Conservation (phyloP, 306 rosid genomes). For the Elaeagnus macrophylla region DNA sequence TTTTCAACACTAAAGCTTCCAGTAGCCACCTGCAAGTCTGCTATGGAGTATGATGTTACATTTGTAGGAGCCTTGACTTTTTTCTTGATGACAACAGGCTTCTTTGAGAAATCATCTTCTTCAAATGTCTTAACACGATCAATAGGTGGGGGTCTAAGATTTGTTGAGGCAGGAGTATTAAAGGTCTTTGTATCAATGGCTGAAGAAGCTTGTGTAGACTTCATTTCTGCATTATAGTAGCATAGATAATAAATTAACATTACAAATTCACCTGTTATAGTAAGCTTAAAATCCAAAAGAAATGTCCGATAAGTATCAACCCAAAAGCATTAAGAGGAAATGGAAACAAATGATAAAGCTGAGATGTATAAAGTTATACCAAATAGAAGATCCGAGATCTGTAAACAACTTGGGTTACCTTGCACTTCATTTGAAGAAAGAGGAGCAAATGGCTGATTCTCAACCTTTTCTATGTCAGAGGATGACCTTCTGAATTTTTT, state of each 20-base stretch:
- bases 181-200: slow-evolving; percentile 51
- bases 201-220: slow-evolving; percentile 47
- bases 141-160: slow-evolving; percentile 88
- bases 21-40: slow-evolving; percentile 96
- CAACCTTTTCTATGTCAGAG: slow-evolving; percentile 56
- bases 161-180: slow-evolving; percentile 44
- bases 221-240: slow-evolving; percentile 52
- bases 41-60: slow-evolving; percentile 71
- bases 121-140: slow-evolving; percentile 77
- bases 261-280: neutral
- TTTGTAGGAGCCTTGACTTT: slow-evolving; percentile 39
- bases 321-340: slow-evolving; percentile 3
- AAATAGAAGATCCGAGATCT: slow-evolving; percentile 11
- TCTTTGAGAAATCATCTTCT: slow-evolving; percentile 53
- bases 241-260: slow-evolving; percentile 6
- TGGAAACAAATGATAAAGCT: neutral
- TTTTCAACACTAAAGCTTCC: slow-evolving; percentile 84
- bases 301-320: slow-evolving; percentile 2
- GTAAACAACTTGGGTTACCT: slow-evolving; percentile 31
- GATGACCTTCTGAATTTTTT: slow-evolving; percentile 48
- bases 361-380: slow-evolving; percentile 3
- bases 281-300: neutral
- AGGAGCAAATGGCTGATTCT: slow-evolving; percentile 56
- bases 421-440: slow-evolving; percentile 51
- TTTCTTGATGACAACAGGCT: slow-evolving; percentile 48